Evolutionary conservation across 257 asterid genomes (phyloP).

Genomic region (Plantago major): DNA sequence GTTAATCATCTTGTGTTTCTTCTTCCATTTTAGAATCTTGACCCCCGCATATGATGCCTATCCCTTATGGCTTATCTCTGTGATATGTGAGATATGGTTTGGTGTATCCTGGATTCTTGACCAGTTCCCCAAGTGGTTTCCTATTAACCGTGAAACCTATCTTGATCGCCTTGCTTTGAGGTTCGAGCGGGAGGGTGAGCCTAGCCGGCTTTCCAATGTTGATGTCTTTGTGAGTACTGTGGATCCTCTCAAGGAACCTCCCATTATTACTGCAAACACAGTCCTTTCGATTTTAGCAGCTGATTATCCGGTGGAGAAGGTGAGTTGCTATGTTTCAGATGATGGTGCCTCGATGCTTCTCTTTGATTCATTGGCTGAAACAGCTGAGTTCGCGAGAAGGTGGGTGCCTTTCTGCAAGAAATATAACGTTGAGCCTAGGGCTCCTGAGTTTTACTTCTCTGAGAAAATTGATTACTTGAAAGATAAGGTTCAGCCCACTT

Average conservation of each 20-base stretch:
- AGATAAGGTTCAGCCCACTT: constrained; percentile 74
- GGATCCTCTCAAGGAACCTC: constrained; percentile 87
- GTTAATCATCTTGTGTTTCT: constrained; percentile 51
- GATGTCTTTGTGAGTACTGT: constrained; percentile 73
- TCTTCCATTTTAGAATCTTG: constrained; percentile 70
- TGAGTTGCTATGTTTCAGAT: constrained; percentile 81
- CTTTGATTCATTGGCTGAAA: constrained; percentile 64
- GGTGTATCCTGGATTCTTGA: constrained; percentile 85
- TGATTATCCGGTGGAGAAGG: constrained; percentile 76
- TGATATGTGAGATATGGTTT: constrained; percentile 83
- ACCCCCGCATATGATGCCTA: constrained; percentile 76
- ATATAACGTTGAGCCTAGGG: constrained; percentile 68
- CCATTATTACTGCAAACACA: constrained; percentile 78
- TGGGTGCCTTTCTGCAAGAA: constrained; percentile 91
- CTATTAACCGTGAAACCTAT: constrained; percentile 76
- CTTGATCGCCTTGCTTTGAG: constrained; percentile 72
- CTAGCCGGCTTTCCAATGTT: constrained; percentile 42
- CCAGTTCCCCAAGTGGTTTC: constrained; percentile 84
- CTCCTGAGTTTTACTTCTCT: constrained; percentile 74
- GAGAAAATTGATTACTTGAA: constrained; percentile 80
- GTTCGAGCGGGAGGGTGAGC: constrained; percentile 71
- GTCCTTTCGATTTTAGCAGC: constrained; percentile 68
- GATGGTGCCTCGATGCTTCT: constrained; percentile 93
- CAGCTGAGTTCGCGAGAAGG: constrained; percentile 77
- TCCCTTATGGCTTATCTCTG: constrained; percentile 75